phyloP scores from a whole-genome alignment of 768 basidiomycete genomes.

The Holtermanniella nyarrowii region DNA sequence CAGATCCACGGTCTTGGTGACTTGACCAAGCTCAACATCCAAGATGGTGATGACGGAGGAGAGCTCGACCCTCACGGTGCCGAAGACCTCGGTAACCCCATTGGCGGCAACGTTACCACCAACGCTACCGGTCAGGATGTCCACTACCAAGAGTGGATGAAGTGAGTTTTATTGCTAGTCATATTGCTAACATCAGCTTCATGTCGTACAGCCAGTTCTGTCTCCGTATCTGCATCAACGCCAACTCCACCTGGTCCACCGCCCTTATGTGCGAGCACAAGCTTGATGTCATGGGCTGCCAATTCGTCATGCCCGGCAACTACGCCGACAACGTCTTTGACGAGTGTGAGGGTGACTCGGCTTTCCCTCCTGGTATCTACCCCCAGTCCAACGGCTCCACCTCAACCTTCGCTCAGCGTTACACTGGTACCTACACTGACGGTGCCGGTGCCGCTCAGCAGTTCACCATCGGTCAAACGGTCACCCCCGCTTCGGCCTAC shows the following conservation, averaged over 20 bases:
- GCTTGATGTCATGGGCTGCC: slow-evolving; percentile 41
- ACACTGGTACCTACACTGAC: slow-evolving; percentile 40
- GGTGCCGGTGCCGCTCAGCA: slow-evolving; percentile 17
- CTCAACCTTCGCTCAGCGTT: slow-evolving; percentile 41
- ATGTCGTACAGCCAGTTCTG: slow-evolving; percentile 46
- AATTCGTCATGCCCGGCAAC: slow-evolving; percentile 42
- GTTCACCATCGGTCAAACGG: slow-evolving; percentile 40
- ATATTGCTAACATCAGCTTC: slow-evolving; percentile 28
- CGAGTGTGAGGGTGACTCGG: slow-evolving; percentile 45
- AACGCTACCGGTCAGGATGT: slow-evolving; percentile 41
- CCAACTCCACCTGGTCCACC: slow-evolving; percentile 41
- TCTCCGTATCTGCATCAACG: slow-evolving; percentile 45
- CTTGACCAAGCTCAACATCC: slow-evolving; percentile 44
- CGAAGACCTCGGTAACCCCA: slow-evolving; percentile 42
- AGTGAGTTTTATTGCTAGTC: slow-evolving; percentile 12
- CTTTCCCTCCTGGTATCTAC: slow-evolving; percentile 44
- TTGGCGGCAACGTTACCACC: slow-evolving; percentile 42
- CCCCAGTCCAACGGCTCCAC: slow-evolving; percentile 35
- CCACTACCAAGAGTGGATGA: slow-evolving; percentile 46
- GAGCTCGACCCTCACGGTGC: slow-evolving; percentile 46
- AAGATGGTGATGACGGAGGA: slow-evolving; percentile 42
- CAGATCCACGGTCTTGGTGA: slow-evolving; percentile 48
- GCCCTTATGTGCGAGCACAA: slow-evolving; percentile 41
- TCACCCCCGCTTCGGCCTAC: slow-evolving; percentile 36
- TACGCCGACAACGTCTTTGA: slow-evolving; percentile 42